These are phyloP conservation scores for Verticillium tricorpus DNA, from an alignment of 2,329 filamentous ascomycete species.

Conservation along the genomic window DNA sequence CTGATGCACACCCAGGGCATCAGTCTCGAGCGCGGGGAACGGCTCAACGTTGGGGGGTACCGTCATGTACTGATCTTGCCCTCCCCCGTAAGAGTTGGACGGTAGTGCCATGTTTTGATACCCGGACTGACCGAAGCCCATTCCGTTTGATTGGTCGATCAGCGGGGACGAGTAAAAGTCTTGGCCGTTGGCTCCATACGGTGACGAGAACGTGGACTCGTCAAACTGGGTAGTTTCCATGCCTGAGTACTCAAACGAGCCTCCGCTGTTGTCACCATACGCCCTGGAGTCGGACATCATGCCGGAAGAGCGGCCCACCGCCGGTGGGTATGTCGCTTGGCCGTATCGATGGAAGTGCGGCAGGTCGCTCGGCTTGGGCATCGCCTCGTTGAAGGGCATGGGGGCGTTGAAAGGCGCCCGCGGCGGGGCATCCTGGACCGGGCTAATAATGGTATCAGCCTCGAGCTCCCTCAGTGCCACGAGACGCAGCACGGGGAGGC, in stretches of 20 bases:
- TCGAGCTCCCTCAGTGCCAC: conserved; percentile 49
- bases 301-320: not conserved
- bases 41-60: conserved; percentile 26
- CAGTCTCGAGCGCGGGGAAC: conserved; percentile 22
- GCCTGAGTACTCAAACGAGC: conserved; percentile 1
- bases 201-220: conserved; percentile 5
- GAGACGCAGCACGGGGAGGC: conserved; percentile 69
- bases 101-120: conserved; percentile 27
- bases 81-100: conserved; percentile 18
- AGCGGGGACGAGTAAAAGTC: conserved; percentile 6
- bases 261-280: not conserved
- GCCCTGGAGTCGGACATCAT: not conserved
- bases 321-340: conserved; percentile 3
- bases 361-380: conserved; percentile 24
- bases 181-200: conserved; percentile 4
- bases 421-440: conserved; percentile 53
- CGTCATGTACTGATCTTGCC: conserved; percentile 23
- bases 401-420: conserved; percentile 23
- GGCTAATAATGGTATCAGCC: conserved; percentile 63
- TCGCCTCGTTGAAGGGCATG: conserved; percentile 20
- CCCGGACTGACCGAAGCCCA: conserved; percentile 16
- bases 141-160: conserved; percentile 4
- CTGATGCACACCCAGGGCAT: conserved; percentile 13
- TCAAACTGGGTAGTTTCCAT: conserved; percentile 1
- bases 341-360: conserved; percentile 6